Conservation (phyloP, 1,284 basidiomycete species). For the Cystobasidium slooffiae region DNA sequence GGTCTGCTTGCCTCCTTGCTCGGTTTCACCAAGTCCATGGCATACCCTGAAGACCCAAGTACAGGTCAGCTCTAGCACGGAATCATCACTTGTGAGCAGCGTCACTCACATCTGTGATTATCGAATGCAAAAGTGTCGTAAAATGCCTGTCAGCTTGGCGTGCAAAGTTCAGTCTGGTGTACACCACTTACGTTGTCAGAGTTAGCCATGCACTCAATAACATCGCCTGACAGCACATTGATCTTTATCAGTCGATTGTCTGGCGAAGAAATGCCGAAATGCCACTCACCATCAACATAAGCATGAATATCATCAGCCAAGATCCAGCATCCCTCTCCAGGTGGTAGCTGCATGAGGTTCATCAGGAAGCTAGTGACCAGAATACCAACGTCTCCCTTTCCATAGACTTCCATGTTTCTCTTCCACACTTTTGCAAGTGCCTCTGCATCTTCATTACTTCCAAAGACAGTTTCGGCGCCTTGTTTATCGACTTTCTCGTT, state of each 20-base stretch:
- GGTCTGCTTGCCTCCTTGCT: slow-evolving; percentile 47
- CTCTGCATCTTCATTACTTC: slow-evolving; percentile 43
- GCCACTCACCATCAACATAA: neutral
- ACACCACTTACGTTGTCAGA: slow-evolving; percentile 38
- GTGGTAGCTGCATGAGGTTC: slow-evolving; percentile 48
- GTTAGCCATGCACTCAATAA: slow-evolving; percentile 51
- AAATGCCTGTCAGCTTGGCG: too few species aligned
- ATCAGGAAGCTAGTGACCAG: slow-evolving; percentile 45
- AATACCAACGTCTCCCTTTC: slow-evolving; percentile 46
- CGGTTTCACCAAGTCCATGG: slow-evolving; percentile 46
- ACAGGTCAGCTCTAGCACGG: neutral
- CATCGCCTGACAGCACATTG: slow-evolving; percentile 47
- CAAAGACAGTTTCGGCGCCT: slow-evolving; percentile 45
- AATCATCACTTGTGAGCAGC: too few species aligned
- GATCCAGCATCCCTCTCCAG: slow-evolving; percentile 50
- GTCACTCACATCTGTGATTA: too few species aligned
- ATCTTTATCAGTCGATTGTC: neutral
- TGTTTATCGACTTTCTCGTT: slow-evolving; percentile 34
- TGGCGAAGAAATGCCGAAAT: too few species aligned
- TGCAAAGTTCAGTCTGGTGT: too few species aligned
- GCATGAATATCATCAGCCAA: slow-evolving; percentile 36
- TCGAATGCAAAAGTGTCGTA: too few species aligned
- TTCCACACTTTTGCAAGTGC: slow-evolving; percentile 46
- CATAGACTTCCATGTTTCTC: slow-evolving; percentile 45
- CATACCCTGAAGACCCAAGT: slow-evolving; percentile 44